A percentile compares a stretch with the other conserved stretches of the same genome.
phyloP scores from a whole-genome alignment of 352 stramenopile species.

The Phytophthora lateralis region DNA sequence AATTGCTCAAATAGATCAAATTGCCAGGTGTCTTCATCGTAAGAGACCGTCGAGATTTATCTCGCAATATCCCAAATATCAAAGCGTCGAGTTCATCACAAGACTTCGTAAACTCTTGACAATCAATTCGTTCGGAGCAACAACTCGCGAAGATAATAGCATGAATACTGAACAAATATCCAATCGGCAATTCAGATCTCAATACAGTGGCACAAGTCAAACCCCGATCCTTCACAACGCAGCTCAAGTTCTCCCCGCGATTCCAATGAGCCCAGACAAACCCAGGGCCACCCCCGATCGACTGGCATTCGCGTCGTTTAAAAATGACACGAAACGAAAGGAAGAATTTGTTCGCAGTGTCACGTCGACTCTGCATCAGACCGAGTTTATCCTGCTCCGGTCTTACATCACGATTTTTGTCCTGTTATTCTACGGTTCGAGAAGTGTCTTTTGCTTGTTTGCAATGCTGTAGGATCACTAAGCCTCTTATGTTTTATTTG shows the following conservation, averaged over 20 bases:
- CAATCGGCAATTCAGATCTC: no score
- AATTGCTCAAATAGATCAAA: not conserved
- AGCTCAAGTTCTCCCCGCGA: not conserved
- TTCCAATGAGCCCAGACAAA: not conserved
- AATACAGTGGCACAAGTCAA: no score
- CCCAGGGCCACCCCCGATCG: no score
- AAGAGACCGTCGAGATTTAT: constrained; percentile 13
- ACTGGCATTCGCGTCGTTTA: not conserved
- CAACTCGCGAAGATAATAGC: no score
- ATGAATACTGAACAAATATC: no score
- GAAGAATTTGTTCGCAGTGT: constrained; percentile 21
- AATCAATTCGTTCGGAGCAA: not conserved
- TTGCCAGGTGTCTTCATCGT: constrained; percentile 4
- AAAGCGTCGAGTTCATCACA: constrained; percentile 3
- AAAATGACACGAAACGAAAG: not conserved
- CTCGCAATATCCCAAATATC: constrained; percentile 17
- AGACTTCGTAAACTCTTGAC: not conserved
- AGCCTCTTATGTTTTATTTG: not conserved
- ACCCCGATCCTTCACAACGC: not conserved
- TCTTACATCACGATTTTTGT: constrained; percentile 36
- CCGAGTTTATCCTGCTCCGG: constrained; percentile 31
- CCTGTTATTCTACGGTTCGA: constrained; percentile 31
- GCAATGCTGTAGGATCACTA: not conserved
- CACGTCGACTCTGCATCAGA: constrained; percentile 25
- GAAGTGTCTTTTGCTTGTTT: not conserved